Evolutionary conservation across 2,329 filamentous ascomycete genomes (phyloP), one percentile per base, ranked within the genome.

Genomic region (Setomelanomma holmii): DNA sequence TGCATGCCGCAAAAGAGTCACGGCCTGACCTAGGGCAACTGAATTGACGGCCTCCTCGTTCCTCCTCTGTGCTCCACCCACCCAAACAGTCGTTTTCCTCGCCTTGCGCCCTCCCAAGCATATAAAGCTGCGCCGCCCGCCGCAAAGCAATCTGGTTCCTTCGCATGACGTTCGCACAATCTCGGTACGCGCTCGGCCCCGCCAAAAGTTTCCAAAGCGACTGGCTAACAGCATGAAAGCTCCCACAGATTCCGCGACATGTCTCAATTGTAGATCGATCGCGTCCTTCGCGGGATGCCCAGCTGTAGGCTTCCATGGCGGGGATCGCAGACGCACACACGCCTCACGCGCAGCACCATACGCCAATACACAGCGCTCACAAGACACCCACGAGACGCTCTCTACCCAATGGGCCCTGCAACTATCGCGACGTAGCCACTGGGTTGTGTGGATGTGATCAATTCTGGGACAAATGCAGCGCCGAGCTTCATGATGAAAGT

Each of bases 401-500:
- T 22, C 71, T 82, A 14, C 82, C 82, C n/a, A 76, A 68, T 58
- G 82, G 82, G 40, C 71, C 76, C 27, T 85, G 82, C 75, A 80
- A 81, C 64, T 82, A 76, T 67, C 79, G 78, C 61, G 78, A 83
- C 55, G 63, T 80, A 53, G 76, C 67, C 41, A 58, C 67, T 34
- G 78, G 80, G 35, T 65, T 67, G n/a, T 85, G 82, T 70, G 81
- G 81, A 39, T 85, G 82, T 68, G 74, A 75, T 51, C 77, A 81
- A 45, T 85, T 84, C 61, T 84, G 80, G 79, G 71, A 73, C 53
- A 69, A 67, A 43, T 44, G 56, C 39, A 74, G 67, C 41, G 68
- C 63, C 43, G 67, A 73, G 34, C 50, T 73, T 17, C 68, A 75
- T 42, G 61, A 68, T 20, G 64, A 56, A 12, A 71, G 67, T 45